Conservation (phyloP, 352 stramenopile genomes). For the Globisporangium alternatum region DNA sequence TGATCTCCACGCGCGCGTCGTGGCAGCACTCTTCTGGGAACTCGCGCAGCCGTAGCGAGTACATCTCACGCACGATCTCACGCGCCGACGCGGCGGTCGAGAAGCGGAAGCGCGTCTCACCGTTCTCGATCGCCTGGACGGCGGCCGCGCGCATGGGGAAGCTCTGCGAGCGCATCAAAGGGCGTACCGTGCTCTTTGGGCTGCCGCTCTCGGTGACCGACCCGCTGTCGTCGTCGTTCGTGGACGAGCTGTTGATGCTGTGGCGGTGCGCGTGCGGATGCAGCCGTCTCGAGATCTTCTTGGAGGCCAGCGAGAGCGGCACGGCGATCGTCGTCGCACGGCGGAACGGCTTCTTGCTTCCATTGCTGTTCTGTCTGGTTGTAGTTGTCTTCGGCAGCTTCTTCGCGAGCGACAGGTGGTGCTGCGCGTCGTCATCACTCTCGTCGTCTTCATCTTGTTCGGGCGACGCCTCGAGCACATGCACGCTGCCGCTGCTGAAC, state of each 20-base stretch:
- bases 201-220: slow-evolving; percentile 8
- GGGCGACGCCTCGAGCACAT: slow-evolving; percentile 12
- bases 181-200: slow-evolving; percentile 11
- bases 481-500: slow-evolving; percentile 6
- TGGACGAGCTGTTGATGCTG: slow-evolving; percentile 19
- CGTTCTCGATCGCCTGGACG: slow-evolving; percentile 54
- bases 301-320: slow-evolving; percentile 14
- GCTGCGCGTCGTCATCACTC: slow-evolving; percentile 4
- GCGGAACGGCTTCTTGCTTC: slow-evolving; percentile 30
- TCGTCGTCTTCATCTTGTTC: slow-evolving; percentile 11
- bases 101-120: slow-evolving; percentile 58
- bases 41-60: slow-evolving; percentile 51
- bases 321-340: slow-evolving; percentile 56
- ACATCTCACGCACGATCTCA: slow-evolving; percentile 69
- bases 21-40: slow-evolving; percentile 48
- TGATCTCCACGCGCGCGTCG: slow-evolving; percentile 32
- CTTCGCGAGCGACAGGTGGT: slow-evolving; percentile 5
- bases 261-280: slow-evolving; percentile 13
- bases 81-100: slow-evolving; percentile 52
- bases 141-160: slow-evolving; percentile 50
- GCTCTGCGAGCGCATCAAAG: slow-evolving; percentile 50
- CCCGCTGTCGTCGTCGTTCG: slow-evolving; percentile 4
- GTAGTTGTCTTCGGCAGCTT: neutral
- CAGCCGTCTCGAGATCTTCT: slow-evolving; percentile 6
- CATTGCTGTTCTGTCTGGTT: slow-evolving; percentile 15